Conservation (phyloP, 257 asterid genomes). For the Paraleonurus japonicus region DNA sequence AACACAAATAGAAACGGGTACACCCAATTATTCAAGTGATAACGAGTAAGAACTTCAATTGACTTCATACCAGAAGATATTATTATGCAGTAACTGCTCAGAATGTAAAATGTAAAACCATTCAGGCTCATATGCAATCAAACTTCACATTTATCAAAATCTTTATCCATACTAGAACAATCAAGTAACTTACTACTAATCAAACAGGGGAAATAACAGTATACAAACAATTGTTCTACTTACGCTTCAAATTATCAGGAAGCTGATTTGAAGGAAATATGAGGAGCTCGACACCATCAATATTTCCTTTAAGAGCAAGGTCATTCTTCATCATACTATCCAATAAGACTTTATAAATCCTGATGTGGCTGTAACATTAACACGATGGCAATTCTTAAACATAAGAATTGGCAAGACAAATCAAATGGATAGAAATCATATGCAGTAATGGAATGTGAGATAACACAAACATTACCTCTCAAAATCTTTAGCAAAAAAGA, state of each 20-base stretch:
- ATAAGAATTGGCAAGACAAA: conserved; percentile 15
- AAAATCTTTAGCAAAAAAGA: conserved; percentile 79
- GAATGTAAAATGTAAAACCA: background rate
- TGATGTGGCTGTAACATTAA: conserved; percentile 63
- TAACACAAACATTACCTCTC: conserved; percentile 47
- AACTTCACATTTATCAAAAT: background rate
- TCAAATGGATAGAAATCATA: conserved; percentile 13
- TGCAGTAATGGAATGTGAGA: conserved; percentile 13
- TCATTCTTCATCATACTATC: conserved; percentile 82
- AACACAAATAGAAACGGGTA: background rate
- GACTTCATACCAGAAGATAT: conserved; percentile 15
- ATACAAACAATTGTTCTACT: conserved; percentile 29
- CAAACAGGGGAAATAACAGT: conserved; percentile 4
- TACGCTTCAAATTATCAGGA: conserved; percentile 78
- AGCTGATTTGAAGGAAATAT: conserved; percentile 86
- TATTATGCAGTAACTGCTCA: conserved; percentile 3
- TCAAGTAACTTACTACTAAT: background rate
- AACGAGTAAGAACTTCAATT: conserved; percentile 10
- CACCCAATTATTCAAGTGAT: background rate
- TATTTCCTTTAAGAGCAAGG: conserved; percentile 72
- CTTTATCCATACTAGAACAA: background rate
- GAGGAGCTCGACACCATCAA: conserved; percentile 79
- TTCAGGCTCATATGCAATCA: background rate
- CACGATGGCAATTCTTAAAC: conserved; percentile 27
- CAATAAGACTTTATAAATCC: conserved; percentile 65